Evolutionary conservation across 768 basidiomycete genomes (phyloP).

Genomic region (Lentinus brumalis): DNA sequence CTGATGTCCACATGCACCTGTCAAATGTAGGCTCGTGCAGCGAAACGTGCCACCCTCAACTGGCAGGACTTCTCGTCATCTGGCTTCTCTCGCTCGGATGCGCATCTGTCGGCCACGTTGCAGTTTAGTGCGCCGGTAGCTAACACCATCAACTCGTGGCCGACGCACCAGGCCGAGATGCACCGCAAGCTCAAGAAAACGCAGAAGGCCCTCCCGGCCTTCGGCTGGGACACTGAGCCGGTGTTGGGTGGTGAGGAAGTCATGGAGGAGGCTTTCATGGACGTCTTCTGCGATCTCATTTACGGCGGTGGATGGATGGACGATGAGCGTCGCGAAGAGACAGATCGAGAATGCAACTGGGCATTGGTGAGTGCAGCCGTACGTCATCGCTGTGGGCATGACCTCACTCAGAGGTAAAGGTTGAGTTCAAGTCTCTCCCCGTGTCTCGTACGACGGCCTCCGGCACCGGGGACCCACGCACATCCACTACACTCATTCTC

Average conservation of each 20-base stretch:
- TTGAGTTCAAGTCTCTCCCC: slow-evolving; percentile 85
- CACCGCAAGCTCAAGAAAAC: slow-evolving; percentile 81
- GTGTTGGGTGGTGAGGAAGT: slow-evolving; percentile 76
- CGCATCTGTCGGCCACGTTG: slow-evolving; percentile 75
- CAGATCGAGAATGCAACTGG: slow-evolving; percentile 91
- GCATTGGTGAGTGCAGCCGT: slow-evolving; percentile 63
- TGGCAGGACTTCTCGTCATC: slow-evolving; percentile 89
- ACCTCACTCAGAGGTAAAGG: slow-evolving; percentile 41
- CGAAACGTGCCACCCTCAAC: slow-evolving; percentile 81
- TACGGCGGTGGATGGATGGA: slow-evolving; percentile 90
- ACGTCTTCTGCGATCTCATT: slow-evolving; percentile 80
- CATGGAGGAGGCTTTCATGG: slow-evolving; percentile 89
- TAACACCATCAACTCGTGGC: slow-evolving; percentile 71
- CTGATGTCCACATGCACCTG: not conserved
- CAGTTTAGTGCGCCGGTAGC: slow-evolving; percentile 67
- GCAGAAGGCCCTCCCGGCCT: slow-evolving; percentile 77
- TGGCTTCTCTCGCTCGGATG: slow-evolving; percentile 82
- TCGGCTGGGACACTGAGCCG: slow-evolving; percentile 92
- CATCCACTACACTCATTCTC: slow-evolving; percentile 68
- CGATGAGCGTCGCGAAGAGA: slow-evolving; percentile 65
- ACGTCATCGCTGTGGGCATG: not conserved
- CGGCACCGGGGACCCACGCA: slow-evolving; percentile 64
- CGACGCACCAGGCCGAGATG: slow-evolving; percentile 70
- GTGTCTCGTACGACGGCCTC: slow-evolving; percentile 30
- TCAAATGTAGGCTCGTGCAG: slow-evolving; percentile 51